Evolutionary conservation across 2,329 filamentous ascomycete species (phyloP).

Genomic region (Diaporthe sp.): DNA sequence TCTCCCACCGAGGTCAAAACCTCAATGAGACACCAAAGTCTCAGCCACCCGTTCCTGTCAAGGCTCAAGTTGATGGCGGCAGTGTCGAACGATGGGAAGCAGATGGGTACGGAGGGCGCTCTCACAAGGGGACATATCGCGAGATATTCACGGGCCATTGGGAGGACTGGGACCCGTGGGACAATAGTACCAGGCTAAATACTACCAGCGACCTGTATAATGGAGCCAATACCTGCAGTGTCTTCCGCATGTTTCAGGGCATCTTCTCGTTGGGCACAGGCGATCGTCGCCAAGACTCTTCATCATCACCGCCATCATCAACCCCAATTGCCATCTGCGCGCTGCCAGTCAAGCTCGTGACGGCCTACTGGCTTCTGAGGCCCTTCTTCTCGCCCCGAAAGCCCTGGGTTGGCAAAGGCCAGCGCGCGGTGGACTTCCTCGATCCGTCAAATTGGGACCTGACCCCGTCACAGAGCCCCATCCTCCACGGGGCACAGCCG

Average conservation of each 20-base stretch:
- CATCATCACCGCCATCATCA: neutral
- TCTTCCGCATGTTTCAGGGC: constrained; percentile 84
- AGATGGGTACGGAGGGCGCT: constrained; percentile 65
- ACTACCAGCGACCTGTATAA: constrained; percentile 79
- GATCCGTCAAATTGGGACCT: constrained; percentile 34
- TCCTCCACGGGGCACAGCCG: constrained; percentile 78
- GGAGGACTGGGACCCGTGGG: constrained; percentile 83
- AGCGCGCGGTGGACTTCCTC: constrained; percentile 26
- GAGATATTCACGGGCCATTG: constrained; percentile 76
- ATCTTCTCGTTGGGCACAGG: constrained; percentile 78
- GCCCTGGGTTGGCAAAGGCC: constrained; percentile 11
- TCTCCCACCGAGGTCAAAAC: constrained; percentile 45
- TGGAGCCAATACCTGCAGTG: constrained; percentile 77
- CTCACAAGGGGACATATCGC: constrained; percentile 69
- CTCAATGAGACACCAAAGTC: constrained; percentile 46
- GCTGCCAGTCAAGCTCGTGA: constrained; percentile 73
- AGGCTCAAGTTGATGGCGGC: constrained; percentile 74
- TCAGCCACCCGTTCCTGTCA: constrained; percentile 62
- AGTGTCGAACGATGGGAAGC: constrained; percentile 77
- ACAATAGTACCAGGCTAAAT: constrained; percentile 73
- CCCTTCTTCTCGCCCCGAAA: constrained; percentile 69
- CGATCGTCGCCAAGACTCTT: constrained; percentile 52
- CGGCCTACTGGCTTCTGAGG: constrained; percentile 81
- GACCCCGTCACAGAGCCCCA: constrained; percentile 51
- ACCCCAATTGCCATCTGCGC: constrained; percentile 79